A percentile compares a stretch with the other conserved stretches of the same genome.
Evolutionary conservation across 2,329 filamentous ascomycete genomes (phyloP).

Genomic region (Colletotrichum brevisporum): DNA sequence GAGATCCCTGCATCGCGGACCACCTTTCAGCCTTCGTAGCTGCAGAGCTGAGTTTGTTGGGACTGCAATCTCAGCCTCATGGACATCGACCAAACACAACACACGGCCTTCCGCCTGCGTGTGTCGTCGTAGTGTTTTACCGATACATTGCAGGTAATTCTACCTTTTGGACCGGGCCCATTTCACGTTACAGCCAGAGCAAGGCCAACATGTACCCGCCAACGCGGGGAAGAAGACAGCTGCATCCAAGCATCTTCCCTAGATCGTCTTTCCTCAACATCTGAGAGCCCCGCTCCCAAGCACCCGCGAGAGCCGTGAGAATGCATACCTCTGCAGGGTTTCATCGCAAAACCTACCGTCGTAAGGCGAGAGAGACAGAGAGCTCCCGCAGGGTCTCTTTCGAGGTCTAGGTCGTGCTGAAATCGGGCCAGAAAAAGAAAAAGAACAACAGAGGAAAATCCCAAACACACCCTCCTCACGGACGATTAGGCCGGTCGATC

Average conservation of each 20-base stretch:
- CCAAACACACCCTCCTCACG: slow-evolving; percentile 31
- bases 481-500: slow-evolving; percentile 15
- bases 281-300: slow-evolving; percentile 15
- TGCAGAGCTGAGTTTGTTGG: slow-evolving; percentile 40
- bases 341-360: slow-evolving; percentile 32
- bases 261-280: slow-evolving; percentile 27
- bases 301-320: slow-evolving; percentile 5
- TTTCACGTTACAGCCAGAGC: too few species aligned
- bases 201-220: not conserved
- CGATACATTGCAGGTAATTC: too few species aligned
- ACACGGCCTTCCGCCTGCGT: not conserved
- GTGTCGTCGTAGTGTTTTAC: too few species aligned
- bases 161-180: too few species aligned
- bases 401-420: slow-evolving; percentile 9
- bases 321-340: slow-evolving; percentile 25
- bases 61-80: slow-evolving; percentile 39
- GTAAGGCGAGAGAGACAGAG: not conserved
- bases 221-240: slow-evolving; percentile 5
- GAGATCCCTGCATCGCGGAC: slow-evolving; percentile 30
- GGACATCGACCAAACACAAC: not conserved
- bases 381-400: too few species aligned
- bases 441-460: slow-evolving; percentile 1
- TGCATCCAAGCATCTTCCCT: slow-evolving; percentile 28
- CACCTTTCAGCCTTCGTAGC: slow-evolving; percentile 25
- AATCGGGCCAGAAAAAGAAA: not conserved